Conservation (phyloP, 306 rosid species). For the Corylus americana region DNA sequence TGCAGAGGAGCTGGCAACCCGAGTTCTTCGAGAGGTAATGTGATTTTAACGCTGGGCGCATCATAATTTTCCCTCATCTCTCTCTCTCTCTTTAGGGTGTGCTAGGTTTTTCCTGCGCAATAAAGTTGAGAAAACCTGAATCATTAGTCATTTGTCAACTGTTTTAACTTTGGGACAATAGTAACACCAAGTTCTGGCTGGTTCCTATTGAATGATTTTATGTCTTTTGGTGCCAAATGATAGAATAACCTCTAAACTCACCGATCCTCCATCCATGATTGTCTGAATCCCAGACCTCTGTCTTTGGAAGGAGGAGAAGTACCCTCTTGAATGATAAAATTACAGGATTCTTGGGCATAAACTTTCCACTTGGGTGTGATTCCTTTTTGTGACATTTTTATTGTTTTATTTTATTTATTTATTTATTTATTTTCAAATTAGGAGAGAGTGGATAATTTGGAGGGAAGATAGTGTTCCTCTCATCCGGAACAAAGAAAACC, state of each 20-base stretch:
- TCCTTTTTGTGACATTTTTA: not conserved
- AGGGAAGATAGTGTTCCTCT: constrained; percentile 91
- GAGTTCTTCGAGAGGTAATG: constrained; percentile 80
- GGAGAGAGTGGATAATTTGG: constrained; percentile 86
- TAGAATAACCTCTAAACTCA: not conserved
- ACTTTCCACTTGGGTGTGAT: not conserved
- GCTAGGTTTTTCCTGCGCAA: not conserved
- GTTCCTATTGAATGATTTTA: not conserved
- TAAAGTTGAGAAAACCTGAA: not conserved
- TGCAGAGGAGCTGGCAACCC: constrained; percentile 71
- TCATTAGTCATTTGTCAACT: not conserved
- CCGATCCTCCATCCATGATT: not conserved
- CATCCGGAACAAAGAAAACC: constrained; percentile 73
- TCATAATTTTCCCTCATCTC: not conserved
- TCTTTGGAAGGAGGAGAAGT: not conserved
- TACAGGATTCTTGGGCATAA: not conserved
- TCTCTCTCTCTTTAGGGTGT: not conserved
- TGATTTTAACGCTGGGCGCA: not conserved
- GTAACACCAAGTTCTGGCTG: not conserved
- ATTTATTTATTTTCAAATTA: constrained; percentile 21
- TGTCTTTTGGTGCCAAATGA: not conserved
- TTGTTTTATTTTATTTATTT: too few species aligned
- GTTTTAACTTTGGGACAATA: not conserved
- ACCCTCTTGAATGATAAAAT: not conserved
- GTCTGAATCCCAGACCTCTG: not conserved